phyloP scores from a whole-genome alignment of 495 filamentous ascomycete genomes.

The Zalerion maritima region DNA sequence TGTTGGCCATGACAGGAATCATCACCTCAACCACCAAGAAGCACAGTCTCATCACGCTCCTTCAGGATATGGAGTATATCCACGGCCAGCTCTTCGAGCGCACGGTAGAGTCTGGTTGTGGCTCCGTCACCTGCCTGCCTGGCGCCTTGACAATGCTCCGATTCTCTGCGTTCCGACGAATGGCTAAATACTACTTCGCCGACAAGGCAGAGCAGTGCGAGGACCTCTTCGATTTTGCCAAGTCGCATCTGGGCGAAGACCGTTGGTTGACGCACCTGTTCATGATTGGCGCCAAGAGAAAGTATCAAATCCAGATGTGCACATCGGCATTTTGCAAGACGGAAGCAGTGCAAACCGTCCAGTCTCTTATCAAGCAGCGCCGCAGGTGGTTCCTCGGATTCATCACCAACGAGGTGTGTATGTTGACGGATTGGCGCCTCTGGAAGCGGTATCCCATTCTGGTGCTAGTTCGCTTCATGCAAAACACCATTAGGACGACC shows the following conservation, averaged over 20 bases:
- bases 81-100: slow-evolving; percentile 96
- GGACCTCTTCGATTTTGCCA: slow-evolving; percentile 92
- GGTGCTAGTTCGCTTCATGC: slow-evolving; percentile 80
- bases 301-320: slow-evolving; percentile 95
- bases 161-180: slow-evolving; percentile 89
- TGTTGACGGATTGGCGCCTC: slow-evolving; percentile 86
- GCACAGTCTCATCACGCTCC: slow-evolving; percentile 74
- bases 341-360: slow-evolving; percentile 82
- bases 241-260: slow-evolving; percentile 92
- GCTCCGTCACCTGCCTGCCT: slow-evolving; percentile 87
- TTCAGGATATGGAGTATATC: slow-evolving; percentile 97
- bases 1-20: slow-evolving; percentile 97
- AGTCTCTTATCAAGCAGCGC: slow-evolving; percentile 82
- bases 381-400: slow-evolving; percentile 95
- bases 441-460: slow-evolving; percentile 88
- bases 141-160: slow-evolving; percentile 89
- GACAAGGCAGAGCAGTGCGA: slow-evolving; percentile 94
- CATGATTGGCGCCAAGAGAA: slow-evolving; percentile 90
- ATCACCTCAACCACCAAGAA: slow-evolving; percentile 90
- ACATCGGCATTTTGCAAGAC: slow-evolving; percentile 98
- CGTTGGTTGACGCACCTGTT: slow-evolving; percentile 96
- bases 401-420: slow-evolving; percentile 96
- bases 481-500: slow-evolving; percentile 94
- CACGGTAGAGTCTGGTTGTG: slow-evolving; percentile 90
- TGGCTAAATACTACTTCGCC: slow-evolving; percentile 98